Percentiles rank a stretch among this genome's conserved stretches.
Conservation (phyloP, 2,329 filamentous ascomycete genomes). For the Trichophyton mentagrophytes region DNA sequence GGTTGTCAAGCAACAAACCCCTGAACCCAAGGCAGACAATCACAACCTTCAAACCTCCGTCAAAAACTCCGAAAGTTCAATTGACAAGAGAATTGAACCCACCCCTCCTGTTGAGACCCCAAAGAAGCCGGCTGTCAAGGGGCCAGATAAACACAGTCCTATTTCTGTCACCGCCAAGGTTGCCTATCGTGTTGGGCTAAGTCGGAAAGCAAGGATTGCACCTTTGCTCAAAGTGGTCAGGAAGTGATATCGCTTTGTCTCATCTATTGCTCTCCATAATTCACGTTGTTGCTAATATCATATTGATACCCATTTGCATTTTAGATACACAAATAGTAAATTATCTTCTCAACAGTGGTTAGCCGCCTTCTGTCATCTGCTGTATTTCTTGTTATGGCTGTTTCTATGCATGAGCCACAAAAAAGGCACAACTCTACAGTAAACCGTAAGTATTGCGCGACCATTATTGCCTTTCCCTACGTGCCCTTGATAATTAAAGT, state of each 20-base stretch:
- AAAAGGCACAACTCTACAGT: too few relatives aligned
- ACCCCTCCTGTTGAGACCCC: slow-evolving; percentile 5
- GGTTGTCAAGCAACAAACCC: neutral
- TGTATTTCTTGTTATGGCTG: neutral
- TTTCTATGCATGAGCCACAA: too few relatives aligned
- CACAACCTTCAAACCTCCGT: neutral
- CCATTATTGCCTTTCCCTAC: too few relatives aligned
- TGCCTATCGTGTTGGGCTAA: slow-evolving; percentile 37
- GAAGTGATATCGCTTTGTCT: slow-evolving; percentile 19
- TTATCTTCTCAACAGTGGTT: too few relatives aligned
- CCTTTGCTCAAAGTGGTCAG: slow-evolving; percentile 36
- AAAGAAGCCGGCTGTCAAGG: slow-evolving; percentile 16
- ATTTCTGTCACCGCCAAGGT: slow-evolving; percentile 28
- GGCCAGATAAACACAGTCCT: slow-evolving; percentile 30
- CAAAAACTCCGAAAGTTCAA: neutral
- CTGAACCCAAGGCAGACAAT: neutral
- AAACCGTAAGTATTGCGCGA: too few relatives aligned
- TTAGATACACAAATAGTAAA: neutral
- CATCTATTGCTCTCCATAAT: neutral
- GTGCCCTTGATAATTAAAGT: neutral
- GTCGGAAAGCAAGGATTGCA: slow-evolving; percentile 36
- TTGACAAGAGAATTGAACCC: neutral
- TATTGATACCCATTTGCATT: neutral
- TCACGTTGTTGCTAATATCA: neutral
- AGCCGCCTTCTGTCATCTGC: neutral